Conservation (phyloP, 257 asterid genomes). For the Rubia yunnanensis region DNA sequence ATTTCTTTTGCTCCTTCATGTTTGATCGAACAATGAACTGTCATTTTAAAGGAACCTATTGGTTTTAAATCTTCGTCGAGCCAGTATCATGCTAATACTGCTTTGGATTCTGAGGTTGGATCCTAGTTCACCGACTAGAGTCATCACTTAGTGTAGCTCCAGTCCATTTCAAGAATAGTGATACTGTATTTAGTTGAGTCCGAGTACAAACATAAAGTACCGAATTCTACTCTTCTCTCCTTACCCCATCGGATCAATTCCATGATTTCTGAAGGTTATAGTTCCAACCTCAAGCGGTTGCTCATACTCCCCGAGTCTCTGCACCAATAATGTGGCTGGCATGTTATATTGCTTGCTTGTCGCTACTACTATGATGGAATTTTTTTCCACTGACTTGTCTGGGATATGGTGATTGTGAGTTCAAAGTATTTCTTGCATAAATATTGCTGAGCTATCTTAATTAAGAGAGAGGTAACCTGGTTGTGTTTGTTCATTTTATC, state of each 20-base stretch:
- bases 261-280: background rate
- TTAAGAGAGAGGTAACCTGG: background rate
- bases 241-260: background rate
- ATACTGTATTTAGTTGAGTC: background rate
- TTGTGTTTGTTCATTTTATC: background rate
- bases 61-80: background rate
- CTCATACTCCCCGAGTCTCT: background rate
- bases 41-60: background rate
- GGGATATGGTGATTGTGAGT: background rate
- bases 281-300: background rate
- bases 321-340: too few relatives aligned
- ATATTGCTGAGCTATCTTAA: background rate
- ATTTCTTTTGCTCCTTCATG: background rate
- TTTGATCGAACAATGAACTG: background rate
- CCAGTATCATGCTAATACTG: background rate
- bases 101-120: background rate
- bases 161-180: background rate
- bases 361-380: background rate
- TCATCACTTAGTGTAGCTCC: background rate
- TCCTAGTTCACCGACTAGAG: background rate
- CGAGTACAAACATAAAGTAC: background rate
- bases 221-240: too few relatives aligned
- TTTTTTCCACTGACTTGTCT: background rate
- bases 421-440: background rate
- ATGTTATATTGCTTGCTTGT: background rate